These are phyloP conservation scores for Exidia glandulosa DNA, from an alignment of 768 basidiomycete species.

Conservation along the genomic window DNA sequence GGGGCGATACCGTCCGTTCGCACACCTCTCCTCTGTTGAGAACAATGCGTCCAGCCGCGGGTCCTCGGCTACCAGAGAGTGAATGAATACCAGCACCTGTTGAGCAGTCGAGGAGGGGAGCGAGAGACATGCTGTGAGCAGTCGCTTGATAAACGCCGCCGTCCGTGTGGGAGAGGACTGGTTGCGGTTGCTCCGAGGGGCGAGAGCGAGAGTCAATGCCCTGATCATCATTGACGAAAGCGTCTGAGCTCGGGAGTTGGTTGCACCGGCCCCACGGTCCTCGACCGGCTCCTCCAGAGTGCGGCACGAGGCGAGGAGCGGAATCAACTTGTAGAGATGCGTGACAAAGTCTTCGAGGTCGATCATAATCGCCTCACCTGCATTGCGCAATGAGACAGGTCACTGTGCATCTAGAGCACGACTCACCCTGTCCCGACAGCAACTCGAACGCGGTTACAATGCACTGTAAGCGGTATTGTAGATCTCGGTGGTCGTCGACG, in stretches of 20 bases:
- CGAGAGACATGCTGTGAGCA: slow-evolving; percentile 67
- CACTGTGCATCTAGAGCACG: no score
- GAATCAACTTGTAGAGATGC: slow-evolving; percentile 71
- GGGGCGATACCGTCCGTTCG: slow-evolving; percentile 75
- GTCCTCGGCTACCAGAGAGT: slow-evolving; percentile 61
- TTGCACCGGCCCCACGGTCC: slow-evolving; percentile 1
- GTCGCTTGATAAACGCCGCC: slow-evolving; percentile 90
- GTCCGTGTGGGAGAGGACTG: slow-evolving; percentile 56
- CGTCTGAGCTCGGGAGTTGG: slow-evolving; percentile 16
- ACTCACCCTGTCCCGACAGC: slow-evolving; percentile 83
- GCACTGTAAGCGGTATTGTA: slow-evolving; percentile 62
- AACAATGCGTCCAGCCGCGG: slow-evolving; percentile 74
- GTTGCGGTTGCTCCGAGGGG: slow-evolving; percentile 35
- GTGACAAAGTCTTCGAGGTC: slow-evolving; percentile 85
- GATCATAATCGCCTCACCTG: slow-evolving; percentile 95
- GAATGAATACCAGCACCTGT: slow-evolving; percentile 65
- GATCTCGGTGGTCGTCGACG: slow-evolving; percentile 25
- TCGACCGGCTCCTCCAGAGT: slow-evolving; percentile 40
- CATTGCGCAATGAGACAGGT: slow-evolving; percentile 9
- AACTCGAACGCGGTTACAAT: slow-evolving; percentile 97
- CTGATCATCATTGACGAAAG: slow-evolving; percentile 58
- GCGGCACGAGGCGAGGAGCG: slow-evolving; percentile 54
- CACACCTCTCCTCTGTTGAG: slow-evolving; percentile 74
- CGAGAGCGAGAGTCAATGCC: slow-evolving; percentile 72
- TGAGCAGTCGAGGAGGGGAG: slow-evolving; percentile 62